Evolutionary conservation across 2,329 filamentous ascomycete species (phyloP), one percentile per base, ranked within the genome.

Genomic region (Chrysoporthe puriensis): DNA sequence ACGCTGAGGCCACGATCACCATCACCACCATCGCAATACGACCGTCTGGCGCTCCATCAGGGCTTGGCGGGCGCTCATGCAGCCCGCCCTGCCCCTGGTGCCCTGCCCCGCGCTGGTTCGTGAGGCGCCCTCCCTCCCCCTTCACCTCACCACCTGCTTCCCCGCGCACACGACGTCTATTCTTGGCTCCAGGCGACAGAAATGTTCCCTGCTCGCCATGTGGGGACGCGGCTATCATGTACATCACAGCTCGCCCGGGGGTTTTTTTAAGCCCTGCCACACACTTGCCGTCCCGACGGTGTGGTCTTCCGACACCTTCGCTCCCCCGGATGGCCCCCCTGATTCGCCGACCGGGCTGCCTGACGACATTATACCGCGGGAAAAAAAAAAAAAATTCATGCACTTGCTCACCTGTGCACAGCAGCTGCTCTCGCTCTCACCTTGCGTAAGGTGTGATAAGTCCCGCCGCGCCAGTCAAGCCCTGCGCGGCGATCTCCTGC

Each of bases 151-250:
- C 50, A 64, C n/a, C 52, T 18, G 7, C 14, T 14, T 36, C 54
- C 32, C 63, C 52, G 40, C 52, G 44, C 32, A 9, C 21, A 32
- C 21, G 2, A 40, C 32, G 26, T 66, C 67, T 69, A 69, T 61
- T 63, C 59, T 57, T 69, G 67, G 67, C 59, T 34, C 46, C 42
- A 57, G 43, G 60, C 44, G 44, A 43, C 43, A 43, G 56, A 61
- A 44, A 52, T 66, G 34, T 60, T 57, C 67, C 67, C 56, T 62
- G 64, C 66, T 63, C 50, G 67, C 67, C 58, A 62, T 69, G 67
- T 69, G 67, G 67, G 63, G 67, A 61, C 43, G 61, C 63, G 64
- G 67, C 56, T 59, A 59, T 48, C 46, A 50, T 50, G 57, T 46
- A 44, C 56, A 52, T 63, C 62, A 60, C 44, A 64, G 64, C 62